Evolutionary conservation across 2,329 filamentous ascomycete genomes (phyloP).

Genomic region (Cercospora zeae-maydis): DNA sequence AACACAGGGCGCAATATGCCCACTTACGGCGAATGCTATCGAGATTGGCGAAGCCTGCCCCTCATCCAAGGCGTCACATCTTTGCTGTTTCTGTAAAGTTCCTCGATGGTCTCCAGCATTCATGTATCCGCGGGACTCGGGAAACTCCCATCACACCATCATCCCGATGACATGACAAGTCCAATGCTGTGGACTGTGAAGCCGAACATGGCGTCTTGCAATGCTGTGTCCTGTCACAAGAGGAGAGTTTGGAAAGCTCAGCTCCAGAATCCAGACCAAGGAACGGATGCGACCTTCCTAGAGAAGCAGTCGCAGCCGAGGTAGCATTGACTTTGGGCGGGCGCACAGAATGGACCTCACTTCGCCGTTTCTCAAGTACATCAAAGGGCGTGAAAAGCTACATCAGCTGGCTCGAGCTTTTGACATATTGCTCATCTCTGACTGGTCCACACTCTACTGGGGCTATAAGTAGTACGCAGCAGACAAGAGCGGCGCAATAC

Average conservation of each 20-base stretch:
- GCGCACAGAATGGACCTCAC: not conserved
- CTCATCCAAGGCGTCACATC: too few species aligned
- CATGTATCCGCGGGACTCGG: not conserved
- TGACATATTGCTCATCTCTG: conserved; percentile 11
- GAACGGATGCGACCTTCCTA: conserved; percentile 2
- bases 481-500: not conserved
- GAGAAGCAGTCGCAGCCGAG: conserved; percentile 5
- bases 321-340: conserved; percentile 1
- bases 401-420: not conserved
- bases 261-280: not conserved
- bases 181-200: not conserved
- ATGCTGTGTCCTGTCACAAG: too few species aligned
- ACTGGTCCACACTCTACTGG: not conserved
- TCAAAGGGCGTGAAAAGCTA: conserved; percentile 1
- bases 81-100: not conserved
- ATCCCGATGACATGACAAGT: not conserved
- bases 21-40: too few species aligned
- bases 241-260: not conserved
- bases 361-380: not conserved
- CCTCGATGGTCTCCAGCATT: not conserved
- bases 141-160: not conserved
- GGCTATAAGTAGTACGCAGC: not conserved
- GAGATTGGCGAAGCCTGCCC: too few species aligned
- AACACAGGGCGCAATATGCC: too few species aligned
- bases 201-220: not conserved